Conservation (phyloP, 1,139 yeast genomes). For the Pneumocystis murina region DNA sequence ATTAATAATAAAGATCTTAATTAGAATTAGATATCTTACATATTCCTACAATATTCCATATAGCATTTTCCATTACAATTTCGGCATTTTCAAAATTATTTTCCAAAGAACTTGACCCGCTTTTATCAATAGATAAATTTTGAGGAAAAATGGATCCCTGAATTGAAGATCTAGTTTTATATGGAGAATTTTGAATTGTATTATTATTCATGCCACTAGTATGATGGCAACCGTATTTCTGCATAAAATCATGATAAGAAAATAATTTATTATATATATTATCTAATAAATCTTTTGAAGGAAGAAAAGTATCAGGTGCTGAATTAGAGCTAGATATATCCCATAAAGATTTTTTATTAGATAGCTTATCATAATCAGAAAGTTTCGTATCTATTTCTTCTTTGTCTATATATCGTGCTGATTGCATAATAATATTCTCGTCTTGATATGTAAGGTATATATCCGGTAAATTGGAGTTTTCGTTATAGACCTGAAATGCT, state of each 20-base stretch:
- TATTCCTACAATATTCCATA: background rate
- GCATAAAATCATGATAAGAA: background rate
- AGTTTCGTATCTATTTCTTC: background rate
- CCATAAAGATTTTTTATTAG: background rate
- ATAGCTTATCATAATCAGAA: background rate
- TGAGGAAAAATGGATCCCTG: background rate
- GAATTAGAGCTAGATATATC: background rate
- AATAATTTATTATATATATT: background rate
- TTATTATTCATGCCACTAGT: background rate
- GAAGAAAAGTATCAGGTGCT: background rate
- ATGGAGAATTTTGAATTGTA: background rate
- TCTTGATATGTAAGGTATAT: background rate
- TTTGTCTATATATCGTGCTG: background rate
- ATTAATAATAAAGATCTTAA: background rate
- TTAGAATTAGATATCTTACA: background rate
- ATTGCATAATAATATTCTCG: background rate
- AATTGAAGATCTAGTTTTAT: background rate
- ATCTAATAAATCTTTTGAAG: background rate
- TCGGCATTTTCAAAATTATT: background rate
- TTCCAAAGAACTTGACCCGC: background rate
- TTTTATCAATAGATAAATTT: background rate
- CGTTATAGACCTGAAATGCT: background rate
- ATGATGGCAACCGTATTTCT: background rate
- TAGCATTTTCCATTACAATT: background rate
- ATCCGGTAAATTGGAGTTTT: background rate